Conservation (phyloP, 306 rosid species). For the Lathyrus sativus region DNA sequence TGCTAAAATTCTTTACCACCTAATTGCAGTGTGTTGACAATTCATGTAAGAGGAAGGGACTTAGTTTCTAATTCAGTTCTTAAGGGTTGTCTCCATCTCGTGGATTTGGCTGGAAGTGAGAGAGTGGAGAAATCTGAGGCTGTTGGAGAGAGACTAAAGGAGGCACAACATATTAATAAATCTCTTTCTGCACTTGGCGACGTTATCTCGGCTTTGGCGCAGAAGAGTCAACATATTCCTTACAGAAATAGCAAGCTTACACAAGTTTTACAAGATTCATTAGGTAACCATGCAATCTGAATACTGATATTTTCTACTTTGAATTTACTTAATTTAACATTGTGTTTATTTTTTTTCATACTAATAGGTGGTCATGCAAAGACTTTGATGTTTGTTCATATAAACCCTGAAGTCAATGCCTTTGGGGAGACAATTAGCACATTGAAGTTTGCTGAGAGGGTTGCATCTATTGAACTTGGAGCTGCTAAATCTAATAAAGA, state of each 20-base stretch:
- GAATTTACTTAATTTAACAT: background rate
- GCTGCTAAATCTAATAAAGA: constrained; percentile 90
- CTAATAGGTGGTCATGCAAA: constrained; percentile 91
- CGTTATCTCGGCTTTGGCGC: constrained; percentile 96
- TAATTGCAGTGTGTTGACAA: constrained; percentile 77
- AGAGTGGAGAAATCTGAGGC: constrained; percentile 98
- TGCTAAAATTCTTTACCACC: constrained; percentile 24
- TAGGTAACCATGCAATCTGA: constrained; percentile 56
- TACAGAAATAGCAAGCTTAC: constrained; percentile 98
- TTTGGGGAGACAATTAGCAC: constrained; percentile 97
- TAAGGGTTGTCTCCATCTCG: constrained; percentile 93
- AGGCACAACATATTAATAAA: constrained; percentile 92
- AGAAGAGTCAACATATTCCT: constrained; percentile 85
- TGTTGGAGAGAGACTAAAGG: constrained; percentile 91
- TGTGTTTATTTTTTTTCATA: background rate
- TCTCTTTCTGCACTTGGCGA: constrained; percentile 99
- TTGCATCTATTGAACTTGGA: constrained; percentile 90
- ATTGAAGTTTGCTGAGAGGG: constrained; percentile 97
- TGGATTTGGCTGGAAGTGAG: constrained; percentile 98
- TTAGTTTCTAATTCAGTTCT: constrained; percentile 67
- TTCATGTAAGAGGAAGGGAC: constrained; percentile 89
- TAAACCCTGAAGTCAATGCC: constrained; percentile 83
- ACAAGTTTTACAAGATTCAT: constrained; percentile 93
- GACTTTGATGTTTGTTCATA: constrained; percentile 98
- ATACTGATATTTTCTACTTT: constrained; percentile 12